phyloP scores from a whole-genome alignment of 306 rosid species.

The Medicago lupulina region DNA sequence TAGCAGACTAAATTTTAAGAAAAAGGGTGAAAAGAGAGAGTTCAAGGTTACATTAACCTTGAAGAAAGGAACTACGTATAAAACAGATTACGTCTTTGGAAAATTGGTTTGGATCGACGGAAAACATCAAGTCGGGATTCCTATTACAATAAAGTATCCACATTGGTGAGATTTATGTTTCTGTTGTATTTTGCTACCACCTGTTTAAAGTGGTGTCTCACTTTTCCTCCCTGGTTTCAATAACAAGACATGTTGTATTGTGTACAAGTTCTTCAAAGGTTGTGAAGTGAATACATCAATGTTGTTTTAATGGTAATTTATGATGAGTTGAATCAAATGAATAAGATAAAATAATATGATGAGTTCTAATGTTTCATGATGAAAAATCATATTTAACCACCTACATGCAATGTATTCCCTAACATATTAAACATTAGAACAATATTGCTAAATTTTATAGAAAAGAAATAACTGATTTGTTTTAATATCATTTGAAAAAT shows the following conservation, averaged over 20 bases:
- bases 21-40: slow-evolving; percentile 52
- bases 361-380: no score
- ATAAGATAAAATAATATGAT: no score
- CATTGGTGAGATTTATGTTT: not conserved
- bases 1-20: slow-evolving; percentile 33
- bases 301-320: not conserved
- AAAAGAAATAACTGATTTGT: no score
- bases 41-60: slow-evolving; percentile 45
- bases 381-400: no score
- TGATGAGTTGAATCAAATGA: not conserved
- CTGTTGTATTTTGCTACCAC: not conserved
- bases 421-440: no score
- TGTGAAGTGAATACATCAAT: not conserved
- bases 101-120: slow-evolving; percentile 3
- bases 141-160: not conserved
- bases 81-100: slow-evolving; percentile 5
- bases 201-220: not conserved
- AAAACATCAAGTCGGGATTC: not conserved
- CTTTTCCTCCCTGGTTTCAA: not conserved
- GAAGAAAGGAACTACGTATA: not conserved
- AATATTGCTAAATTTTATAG: no score
- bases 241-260: not conserved
- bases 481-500: no score
- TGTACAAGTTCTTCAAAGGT: not conserved
- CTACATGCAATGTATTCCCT: no score